Conservation (phyloP, 371 early-diverging fungal genomes). For the Massospora cicadina region DNA sequence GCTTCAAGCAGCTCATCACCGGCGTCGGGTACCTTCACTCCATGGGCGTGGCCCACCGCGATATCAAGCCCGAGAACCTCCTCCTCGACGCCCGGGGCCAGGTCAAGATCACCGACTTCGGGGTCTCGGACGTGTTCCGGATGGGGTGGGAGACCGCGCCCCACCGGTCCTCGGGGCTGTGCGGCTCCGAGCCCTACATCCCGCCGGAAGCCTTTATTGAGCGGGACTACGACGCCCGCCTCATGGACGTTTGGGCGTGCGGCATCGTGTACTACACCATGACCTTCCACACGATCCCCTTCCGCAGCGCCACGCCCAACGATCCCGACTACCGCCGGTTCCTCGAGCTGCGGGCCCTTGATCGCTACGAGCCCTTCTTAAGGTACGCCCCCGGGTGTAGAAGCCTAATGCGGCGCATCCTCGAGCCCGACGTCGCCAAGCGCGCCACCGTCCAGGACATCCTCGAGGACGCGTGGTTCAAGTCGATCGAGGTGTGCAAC, state of each 20-base stretch:
- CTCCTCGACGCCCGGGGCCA: conserved; percentile 58
- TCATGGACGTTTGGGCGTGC: conserved; percentile 68
- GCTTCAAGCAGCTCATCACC: conserved; percentile 78
- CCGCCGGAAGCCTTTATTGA: conserved; percentile 61
- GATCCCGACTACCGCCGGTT: conserved; percentile 39
- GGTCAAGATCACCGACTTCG: conserved; percentile 96
- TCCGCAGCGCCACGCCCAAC: conserved; percentile 45
- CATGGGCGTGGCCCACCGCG: conserved; percentile 86
- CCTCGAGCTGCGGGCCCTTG: conserved; percentile 26
- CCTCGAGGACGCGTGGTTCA: conserved; percentile 47
- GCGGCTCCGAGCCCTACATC: conserved; percentile 81
- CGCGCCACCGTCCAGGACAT: conserved; percentile 41
- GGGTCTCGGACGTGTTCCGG: conserved; percentile 83
- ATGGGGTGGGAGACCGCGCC: conserved; percentile 48
- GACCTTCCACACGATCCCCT: conserved; percentile 53
- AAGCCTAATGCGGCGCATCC: conserved; percentile 45
- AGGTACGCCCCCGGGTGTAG: conserved; percentile 28
- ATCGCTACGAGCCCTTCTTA: conserved; percentile 37
- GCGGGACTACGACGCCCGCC: conserved; percentile 58
- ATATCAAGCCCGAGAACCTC: conserved; percentile 86
- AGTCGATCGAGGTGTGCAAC: conserved; percentile 29
- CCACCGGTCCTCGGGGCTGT: conserved; percentile 52
- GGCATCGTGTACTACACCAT: conserved; percentile 69
- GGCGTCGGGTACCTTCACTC: conserved; percentile 83
- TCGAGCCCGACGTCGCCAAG: conserved; percentile 57